These are phyloP conservation scores for Fermentozyma sake DNA, from an alignment of 1,139 yeast species.

Conservation along the genomic window DNA sequence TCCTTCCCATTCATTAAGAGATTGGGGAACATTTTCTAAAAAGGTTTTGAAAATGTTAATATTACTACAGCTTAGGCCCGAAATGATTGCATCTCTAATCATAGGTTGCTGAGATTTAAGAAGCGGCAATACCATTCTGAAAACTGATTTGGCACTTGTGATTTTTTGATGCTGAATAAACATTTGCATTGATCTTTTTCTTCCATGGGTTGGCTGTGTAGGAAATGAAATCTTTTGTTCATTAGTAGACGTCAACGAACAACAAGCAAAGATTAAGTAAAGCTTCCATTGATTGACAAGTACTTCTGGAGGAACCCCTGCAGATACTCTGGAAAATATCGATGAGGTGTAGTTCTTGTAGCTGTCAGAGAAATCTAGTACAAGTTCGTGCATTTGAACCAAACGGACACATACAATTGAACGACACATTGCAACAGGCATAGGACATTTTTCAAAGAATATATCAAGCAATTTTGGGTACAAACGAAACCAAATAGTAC, in stretches of 20 bases:
- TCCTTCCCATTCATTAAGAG: conserved; percentile 56
- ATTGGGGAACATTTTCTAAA: conserved; percentile 69
- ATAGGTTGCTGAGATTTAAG: conserved; percentile 66
- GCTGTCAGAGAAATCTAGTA: conserved; percentile 59
- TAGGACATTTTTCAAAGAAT: conserved; percentile 80
- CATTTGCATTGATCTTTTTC: conserved; percentile 73
- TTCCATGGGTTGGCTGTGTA: conserved; percentile 52
- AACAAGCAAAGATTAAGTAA: conserved; percentile 85
- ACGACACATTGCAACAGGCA: conserved; percentile 90
- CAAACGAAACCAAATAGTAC: conserved; percentile 89
- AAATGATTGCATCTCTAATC: conserved; percentile 79
- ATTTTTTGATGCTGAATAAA: conserved; percentile 87
- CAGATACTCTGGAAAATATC: conserved; percentile 25
- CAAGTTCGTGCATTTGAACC: conserved; percentile 83
- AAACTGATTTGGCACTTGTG: conserved; percentile 87
- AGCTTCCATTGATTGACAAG: conserved; percentile 85
- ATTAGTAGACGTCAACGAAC: conserved; percentile 83
- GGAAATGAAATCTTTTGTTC: conserved; percentile 75
- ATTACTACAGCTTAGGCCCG: conserved; percentile 85
- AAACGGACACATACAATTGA: conserved; percentile 87
- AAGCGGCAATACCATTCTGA: conserved; percentile 81
- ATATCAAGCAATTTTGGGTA: conserved; percentile 72
- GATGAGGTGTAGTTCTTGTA: conserved; percentile 40
- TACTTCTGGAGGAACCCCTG: conserved; percentile 58
- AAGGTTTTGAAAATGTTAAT: conserved; percentile 82